These are phyloP conservation scores for Allantophomopsis cytisporea DNA, from an alignment of 2,329 filamentous ascomycete species.

Conservation along the genomic window DNA sequence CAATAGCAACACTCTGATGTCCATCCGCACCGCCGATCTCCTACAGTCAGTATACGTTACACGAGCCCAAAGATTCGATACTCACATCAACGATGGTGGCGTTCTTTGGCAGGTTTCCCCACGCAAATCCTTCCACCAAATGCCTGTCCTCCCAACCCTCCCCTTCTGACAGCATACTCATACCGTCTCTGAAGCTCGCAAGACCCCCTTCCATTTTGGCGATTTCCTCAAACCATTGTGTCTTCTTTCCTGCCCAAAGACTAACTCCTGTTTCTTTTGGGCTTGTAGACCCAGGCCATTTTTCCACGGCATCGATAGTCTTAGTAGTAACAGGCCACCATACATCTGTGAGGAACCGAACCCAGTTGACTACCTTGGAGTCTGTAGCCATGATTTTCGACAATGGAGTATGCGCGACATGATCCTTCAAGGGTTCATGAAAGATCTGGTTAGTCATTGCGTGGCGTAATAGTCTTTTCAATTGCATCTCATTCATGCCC, in stretches of 20 bases:
- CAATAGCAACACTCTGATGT: conserved; percentile 17
- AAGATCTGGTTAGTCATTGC: conserved; percentile 27
- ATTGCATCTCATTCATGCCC: conserved; percentile 1
- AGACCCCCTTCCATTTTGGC: conserved; percentile 28
- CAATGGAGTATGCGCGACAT: conserved; percentile 35
- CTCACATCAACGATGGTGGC: conserved; percentile 20
- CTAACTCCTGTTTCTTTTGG: conserved; percentile 32
- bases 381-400: conserved; percentile 35
- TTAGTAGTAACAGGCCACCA: conserved; percentile 22
- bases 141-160: conserved; percentile 33
- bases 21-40: conserved; percentile 20
- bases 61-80: background rate
- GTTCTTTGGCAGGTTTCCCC: conserved; percentile 16
- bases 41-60: no score
- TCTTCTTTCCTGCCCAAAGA: conserved; percentile 31
- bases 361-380: conserved; percentile 30
- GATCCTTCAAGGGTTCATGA: conserved; percentile 28
- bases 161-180: conserved; percentile 34
- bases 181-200: conserved; percentile 33
- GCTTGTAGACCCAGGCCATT: conserved; percentile 29
- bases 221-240: conserved; percentile 36
- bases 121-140: conserved; percentile 23
- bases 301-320: conserved; percentile 25
- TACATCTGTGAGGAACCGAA: conserved; percentile 36
- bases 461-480: conserved; percentile 4